Conservation (phyloP, 2,329 filamentous ascomycete genomes). For the Apiospora malaysiana region DNA sequence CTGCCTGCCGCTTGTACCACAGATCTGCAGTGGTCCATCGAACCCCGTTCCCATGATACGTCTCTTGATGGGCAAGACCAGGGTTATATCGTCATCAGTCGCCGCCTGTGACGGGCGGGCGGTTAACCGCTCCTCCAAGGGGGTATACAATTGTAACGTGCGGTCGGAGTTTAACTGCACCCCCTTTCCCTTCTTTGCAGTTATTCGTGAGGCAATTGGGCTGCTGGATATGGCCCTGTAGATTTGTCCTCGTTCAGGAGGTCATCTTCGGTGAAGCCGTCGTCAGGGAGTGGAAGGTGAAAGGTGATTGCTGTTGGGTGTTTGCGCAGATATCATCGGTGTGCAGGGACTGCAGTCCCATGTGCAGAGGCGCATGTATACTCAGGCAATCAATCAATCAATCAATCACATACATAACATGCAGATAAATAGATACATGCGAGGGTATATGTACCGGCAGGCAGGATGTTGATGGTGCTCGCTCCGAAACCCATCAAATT, state of each 20-base stretch:
- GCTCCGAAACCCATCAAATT: background rate
- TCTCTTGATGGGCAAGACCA: background rate
- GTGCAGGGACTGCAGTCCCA: slow-evolving; percentile 1
- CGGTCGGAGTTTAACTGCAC: background rate
- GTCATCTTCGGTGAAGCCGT: background rate
- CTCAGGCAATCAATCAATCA: background rate
- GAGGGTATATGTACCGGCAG: background rate
- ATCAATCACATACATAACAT: background rate
- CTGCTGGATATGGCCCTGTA: background rate
- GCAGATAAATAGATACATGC: background rate
- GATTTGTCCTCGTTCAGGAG: no score
- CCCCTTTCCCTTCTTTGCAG: background rate
- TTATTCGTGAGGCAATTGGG: background rate
- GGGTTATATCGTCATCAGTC: background rate
- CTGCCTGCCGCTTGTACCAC: background rate
- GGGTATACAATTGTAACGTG: background rate
- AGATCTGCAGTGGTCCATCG: slow-evolving; percentile 2
- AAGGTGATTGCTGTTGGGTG: background rate
- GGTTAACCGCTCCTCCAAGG: background rate
- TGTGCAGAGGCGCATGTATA: slow-evolving; percentile 15
- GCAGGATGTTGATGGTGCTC: background rate
- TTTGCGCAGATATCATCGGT: background rate
- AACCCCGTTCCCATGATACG: background rate
- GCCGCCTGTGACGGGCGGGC: no score
- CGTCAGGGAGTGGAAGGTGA: background rate